phyloP scores from a whole-genome alignment of 2,329 filamentous ascomycete species.

The Moelleriella libera region DNA sequence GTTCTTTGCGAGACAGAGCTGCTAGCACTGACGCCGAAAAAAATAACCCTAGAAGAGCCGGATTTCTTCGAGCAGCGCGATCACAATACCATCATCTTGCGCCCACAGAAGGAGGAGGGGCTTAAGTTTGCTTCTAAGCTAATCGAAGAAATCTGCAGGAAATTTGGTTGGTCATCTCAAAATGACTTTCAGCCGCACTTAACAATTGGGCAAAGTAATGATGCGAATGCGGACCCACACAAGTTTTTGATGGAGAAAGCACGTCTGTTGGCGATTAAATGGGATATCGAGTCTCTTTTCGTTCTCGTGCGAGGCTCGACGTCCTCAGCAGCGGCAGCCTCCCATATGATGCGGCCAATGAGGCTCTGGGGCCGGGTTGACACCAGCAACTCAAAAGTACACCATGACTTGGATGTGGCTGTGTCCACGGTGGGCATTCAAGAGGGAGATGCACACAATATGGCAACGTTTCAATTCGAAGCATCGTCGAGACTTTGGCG shows the following conservation, averaged over 20 bases:
- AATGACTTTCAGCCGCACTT: constrained; percentile 31
- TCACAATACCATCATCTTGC: constrained; percentile 34
- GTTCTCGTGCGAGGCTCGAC: constrained; percentile 36
- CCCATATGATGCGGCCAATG: constrained; percentile 28
- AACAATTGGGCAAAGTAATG: constrained; percentile 44
- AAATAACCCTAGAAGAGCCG: constrained; percentile 22
- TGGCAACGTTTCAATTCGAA: not conserved
- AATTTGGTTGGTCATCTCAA: constrained; percentile 16
- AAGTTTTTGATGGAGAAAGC: constrained; percentile 39
- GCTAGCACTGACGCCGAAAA: constrained; percentile 2
- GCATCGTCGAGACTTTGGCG: not conserved
- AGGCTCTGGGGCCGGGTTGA: constrained; percentile 38
- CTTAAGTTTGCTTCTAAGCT: constrained; percentile 16
- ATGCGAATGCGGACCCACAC: constrained; percentile 27
- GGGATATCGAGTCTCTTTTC: constrained; percentile 31
- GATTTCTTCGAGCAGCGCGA: constrained; percentile 34
- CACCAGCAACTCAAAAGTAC: constrained; percentile 7
- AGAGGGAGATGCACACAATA: no score
- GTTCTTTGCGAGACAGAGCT: constrained; percentile 8
- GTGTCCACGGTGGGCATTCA: no score
- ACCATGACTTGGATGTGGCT: constrained; percentile 2
- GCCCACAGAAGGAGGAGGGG: constrained; percentile 6
- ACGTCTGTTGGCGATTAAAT: constrained; percentile 29
- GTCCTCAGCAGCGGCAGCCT: constrained; percentile 6
- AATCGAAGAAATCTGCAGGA: constrained; percentile 17